Evolutionary conservation across 257 asterid species (phyloP).

Genomic region (Avicennia marina): DNA sequence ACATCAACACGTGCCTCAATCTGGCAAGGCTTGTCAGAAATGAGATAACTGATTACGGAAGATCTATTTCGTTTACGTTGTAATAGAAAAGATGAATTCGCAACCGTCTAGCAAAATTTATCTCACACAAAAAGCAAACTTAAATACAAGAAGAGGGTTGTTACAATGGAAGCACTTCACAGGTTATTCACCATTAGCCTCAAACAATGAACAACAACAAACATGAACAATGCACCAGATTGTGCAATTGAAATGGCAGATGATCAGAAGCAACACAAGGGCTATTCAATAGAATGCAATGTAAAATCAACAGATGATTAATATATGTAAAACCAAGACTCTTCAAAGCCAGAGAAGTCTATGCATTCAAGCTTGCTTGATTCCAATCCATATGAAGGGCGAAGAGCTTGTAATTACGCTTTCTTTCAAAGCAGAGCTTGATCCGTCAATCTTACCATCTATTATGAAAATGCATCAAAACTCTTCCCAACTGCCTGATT

Average conservation of each 20-base stretch:
- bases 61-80: not conserved
- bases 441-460: constrained; percentile 14
- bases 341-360: constrained; percentile 26
- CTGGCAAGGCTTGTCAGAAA: not conserved
- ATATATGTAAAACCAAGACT: too few relatives aligned
- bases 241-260: constrained; percentile 15
- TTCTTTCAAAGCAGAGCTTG: constrained; percentile 9
- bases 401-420: not conserved
- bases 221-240: constrained; percentile 23
- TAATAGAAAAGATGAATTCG: not conserved
- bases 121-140: not conserved
- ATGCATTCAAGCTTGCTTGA: constrained; percentile 19
- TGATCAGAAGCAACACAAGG: constrained; percentile 19
- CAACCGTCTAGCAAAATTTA: not conserved
- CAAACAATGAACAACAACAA: constrained; percentile 21
- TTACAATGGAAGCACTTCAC: constrained; percentile 1
- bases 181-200: constrained; percentile 17
- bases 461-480: not conserved
- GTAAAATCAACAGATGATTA: constrained; percentile 23
- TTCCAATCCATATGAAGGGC: constrained; percentile 19
- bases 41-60: too few relatives aligned
- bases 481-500: constrained; percentile 24
- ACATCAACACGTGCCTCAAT: not conserved
- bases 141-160: constrained; percentile 9
- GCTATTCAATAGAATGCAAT: constrained; percentile 23